Percentiles rank a stretch among this genome's conserved stretches.
These are phyloP conservation scores for Amyloporia xantha DNA, from an alignment of 768 basidiomycete genomes.

Conservation along the genomic window DNA sequence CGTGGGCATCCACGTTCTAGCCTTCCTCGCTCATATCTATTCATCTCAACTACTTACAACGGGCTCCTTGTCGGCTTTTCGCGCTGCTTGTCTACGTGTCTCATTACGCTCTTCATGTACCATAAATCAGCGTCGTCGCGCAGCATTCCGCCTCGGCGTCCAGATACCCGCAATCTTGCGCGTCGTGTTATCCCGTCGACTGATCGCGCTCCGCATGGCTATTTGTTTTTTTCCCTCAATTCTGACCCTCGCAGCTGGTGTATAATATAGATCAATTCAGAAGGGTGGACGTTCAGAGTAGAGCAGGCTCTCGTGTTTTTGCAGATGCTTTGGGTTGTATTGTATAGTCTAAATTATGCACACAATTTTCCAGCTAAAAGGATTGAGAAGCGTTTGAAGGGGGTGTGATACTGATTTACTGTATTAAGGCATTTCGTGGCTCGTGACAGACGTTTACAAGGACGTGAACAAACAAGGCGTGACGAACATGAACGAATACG, in stretches of 20 bases:
- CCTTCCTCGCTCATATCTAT: background rate
- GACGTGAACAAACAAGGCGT: too few species aligned
- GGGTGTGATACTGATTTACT: too few species aligned
- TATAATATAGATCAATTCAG: slow-evolving; percentile 1
- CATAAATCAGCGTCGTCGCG: background rate
- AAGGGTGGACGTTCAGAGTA: background rate
- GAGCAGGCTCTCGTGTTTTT: background rate
- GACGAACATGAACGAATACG: too few species aligned
- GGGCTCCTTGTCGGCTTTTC: background rate
- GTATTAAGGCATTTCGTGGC: too few species aligned
- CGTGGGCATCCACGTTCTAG: slow-evolving; percentile 73
- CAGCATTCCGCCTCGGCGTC: background rate
- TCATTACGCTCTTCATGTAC: background rate
- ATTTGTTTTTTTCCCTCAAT: too few species aligned
- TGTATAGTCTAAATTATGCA: background rate
- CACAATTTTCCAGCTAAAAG: too few species aligned
- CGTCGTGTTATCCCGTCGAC: background rate
- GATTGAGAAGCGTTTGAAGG: too few species aligned
- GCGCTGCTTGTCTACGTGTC: background rate
- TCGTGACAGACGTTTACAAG: too few species aligned
- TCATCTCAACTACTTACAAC: background rate
- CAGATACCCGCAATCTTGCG: slow-evolving; percentile 1
- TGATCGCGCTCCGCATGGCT: too few species aligned
- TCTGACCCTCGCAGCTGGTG: background rate
- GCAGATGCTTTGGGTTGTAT: background rate